Evolutionary conservation across 1,139 yeast genomes (phyloP), one percentile per base, ranked within the genome.

Genomic region (Debaryomyces sp.): DNA sequence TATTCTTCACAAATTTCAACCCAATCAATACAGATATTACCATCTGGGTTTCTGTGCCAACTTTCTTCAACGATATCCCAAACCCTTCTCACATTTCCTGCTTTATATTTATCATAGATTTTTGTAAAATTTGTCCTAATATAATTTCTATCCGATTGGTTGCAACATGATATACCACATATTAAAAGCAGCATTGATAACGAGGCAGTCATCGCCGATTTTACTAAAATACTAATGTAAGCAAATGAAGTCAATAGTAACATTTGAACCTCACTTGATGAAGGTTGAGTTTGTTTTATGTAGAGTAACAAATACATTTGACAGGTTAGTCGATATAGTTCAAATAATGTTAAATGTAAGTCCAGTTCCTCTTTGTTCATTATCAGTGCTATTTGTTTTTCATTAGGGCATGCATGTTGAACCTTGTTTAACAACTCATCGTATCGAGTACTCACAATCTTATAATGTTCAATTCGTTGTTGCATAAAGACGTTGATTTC

Each of bases 81-180:
- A 8, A 63, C 61, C 26, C 69, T 53, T 17, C 50, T 49, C 18
- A 69, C 53, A 49, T 71, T 71, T 2, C 71, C 70, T 7, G 64
- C 68, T 18, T 51, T 60, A 51, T 68, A 68, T n/a, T 49, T 45
- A 5, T 56, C 47, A 35, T 59, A 62, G 15, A 62, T 50, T 27
- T 56, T 54, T n/a, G 54, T 49, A 38, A 69, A 58, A 18, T 58
- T 54, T 1, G 50, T 46, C 9, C 57, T 55, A 48, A 71, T 56
- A n/a, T 53, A 55, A 13, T 50, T 46, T 22, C 75, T 61, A 56
- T 66, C 73, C 39, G 51, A 49, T 23, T 55, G 50, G 18, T 58
- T 59, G 46, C 63, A 59, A 53, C 73, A 67, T 9, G 67, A 60
- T 30, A 70, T 62, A 1, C 77, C 78, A 46, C 73, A 64, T 2